Evolutionary conservation across 2,329 filamentous ascomycete species (phyloP).

Genomic region (Cytospora chrysosperma): DNA sequence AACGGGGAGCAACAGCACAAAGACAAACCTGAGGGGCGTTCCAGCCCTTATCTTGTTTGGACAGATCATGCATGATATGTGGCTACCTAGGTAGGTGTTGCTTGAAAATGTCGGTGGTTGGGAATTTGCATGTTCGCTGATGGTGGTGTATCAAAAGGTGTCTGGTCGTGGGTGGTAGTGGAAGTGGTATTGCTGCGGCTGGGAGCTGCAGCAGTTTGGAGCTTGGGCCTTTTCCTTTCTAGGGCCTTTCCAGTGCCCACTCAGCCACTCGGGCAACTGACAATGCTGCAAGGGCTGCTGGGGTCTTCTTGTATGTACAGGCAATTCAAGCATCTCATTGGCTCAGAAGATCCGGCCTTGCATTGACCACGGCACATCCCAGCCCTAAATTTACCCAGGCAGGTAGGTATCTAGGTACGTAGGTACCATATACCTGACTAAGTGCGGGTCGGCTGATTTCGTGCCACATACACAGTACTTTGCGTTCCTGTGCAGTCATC

Average conservation of each 20-base stretch:
- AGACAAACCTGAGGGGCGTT: neutral
- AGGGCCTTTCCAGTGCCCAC: too few species aligned
- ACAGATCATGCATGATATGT: neutral
- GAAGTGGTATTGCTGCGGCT: neutral
- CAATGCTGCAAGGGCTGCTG: neutral
- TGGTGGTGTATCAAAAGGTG: neutral
- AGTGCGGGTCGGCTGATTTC: too few species aligned
- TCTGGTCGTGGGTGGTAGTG: neutral
- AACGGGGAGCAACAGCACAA: neutral
- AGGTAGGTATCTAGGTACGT: too few species aligned
- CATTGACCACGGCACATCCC: constrained; percentile 6
- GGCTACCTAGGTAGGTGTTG: too few species aligned
- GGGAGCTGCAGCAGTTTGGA: neutral
- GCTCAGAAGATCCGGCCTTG: neutral
- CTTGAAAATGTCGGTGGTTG: constrained; percentile 21
- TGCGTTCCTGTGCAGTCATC: too few species aligned
- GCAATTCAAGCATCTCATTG: neutral
- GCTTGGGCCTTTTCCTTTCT: neutral
- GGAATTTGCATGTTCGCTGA: constrained; percentile 7
- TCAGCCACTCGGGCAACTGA: too few species aligned
- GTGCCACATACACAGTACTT: too few species aligned
- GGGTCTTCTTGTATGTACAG: constrained; percentile 10
- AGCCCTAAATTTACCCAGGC: too few species aligned
- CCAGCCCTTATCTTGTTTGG: constrained; percentile 2
- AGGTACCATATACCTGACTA: too few species aligned